Conservation (phyloP, 2,329 filamentous ascomycete species). For the Colletotrichum orchidophilum region DNA sequence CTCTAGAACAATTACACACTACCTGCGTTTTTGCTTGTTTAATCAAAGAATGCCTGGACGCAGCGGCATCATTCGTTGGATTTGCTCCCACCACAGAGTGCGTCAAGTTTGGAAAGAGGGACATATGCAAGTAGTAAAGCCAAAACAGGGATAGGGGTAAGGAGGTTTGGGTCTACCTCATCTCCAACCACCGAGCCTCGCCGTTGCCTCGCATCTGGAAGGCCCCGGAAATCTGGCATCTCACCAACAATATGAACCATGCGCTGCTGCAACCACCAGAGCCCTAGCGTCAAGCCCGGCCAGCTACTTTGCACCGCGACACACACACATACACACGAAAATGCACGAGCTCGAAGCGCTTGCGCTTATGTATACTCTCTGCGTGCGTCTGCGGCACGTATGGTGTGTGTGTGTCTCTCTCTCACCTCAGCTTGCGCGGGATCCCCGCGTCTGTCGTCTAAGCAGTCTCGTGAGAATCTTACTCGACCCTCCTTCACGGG, state of each 20-base stretch:
- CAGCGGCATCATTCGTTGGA: too few species aligned
- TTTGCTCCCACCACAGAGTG: too few species aligned
- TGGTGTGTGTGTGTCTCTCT: too few species aligned
- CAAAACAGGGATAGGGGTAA: too few species aligned
- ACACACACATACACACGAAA: neutral
- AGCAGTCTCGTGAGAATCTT: neutral
- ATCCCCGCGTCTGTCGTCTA: constrained; percentile 21
- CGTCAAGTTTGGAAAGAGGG: too few species aligned
- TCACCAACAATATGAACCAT: neutral
- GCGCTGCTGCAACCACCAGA: neutral
- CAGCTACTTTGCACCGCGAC: neutral
- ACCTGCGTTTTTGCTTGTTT: too few species aligned
- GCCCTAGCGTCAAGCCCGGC: constrained; percentile 19
- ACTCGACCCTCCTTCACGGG: neutral
- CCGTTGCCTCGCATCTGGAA: neutral
- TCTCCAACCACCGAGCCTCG: neutral
- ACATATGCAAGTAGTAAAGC: too few species aligned
- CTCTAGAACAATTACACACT: too few species aligned
- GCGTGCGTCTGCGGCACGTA: neutral
- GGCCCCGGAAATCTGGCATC: neutral
- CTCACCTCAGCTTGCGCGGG: neutral
- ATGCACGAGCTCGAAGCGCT: neutral
- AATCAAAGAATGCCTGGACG: too few species aligned
- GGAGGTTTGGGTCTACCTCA: neutral
- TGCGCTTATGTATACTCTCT: neutral